Conservation (phyloP, 768 basidiomycete species). For the Nidularia pulvinata region DNA sequence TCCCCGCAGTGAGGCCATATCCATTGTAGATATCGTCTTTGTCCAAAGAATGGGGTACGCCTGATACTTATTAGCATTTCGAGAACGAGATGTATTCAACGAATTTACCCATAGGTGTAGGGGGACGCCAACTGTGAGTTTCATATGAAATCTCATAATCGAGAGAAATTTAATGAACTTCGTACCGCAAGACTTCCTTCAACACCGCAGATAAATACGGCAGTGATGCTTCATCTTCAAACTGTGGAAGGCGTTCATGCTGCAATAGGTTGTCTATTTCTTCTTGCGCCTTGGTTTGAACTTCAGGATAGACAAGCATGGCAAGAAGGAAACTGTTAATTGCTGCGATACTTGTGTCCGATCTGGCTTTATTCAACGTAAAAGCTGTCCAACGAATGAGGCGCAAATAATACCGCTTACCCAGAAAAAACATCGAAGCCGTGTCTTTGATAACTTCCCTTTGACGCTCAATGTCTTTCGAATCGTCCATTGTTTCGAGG, state of each 20-base stretch:
- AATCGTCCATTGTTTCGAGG: slow-evolving; percentile 15
- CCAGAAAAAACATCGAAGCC: slow-evolving; percentile 32
- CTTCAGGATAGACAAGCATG: slow-evolving; percentile 36
- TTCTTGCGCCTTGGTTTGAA: slow-evolving; percentile 30
- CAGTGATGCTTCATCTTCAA: slow-evolving; percentile 28
- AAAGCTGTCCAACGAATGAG: not conserved
- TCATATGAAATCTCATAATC: not conserved
- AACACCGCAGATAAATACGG: slow-evolving; percentile 35
- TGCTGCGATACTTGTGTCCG: slow-evolving; percentile 21
- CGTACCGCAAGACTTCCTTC: slow-evolving; percentile 28
- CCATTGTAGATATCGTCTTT: slow-evolving; percentile 46
- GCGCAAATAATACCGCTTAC: slow-evolving; percentile 6
- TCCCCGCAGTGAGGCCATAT: slow-evolving; percentile 39
- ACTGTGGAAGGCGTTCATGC: slow-evolving; percentile 30
- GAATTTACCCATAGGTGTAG: slow-evolving; percentile 22
- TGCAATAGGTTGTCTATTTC: slow-evolving; percentile 35
- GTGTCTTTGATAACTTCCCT: slow-evolving; percentile 28
- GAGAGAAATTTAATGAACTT: not conserved
- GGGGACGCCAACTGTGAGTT: slow-evolving; percentile 21
- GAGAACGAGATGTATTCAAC: not conserved
- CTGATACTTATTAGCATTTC: slow-evolving; percentile 7
- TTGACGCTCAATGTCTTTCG: slow-evolving; percentile 8
- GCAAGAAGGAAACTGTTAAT: slow-evolving; percentile 31
- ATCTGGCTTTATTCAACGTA: slow-evolving; percentile 11
- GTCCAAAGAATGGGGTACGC: slow-evolving; percentile 24